phyloP scores from a whole-genome alignment of 2,329 filamentous ascomycete species.

The Blastomyces silverae region DNA sequence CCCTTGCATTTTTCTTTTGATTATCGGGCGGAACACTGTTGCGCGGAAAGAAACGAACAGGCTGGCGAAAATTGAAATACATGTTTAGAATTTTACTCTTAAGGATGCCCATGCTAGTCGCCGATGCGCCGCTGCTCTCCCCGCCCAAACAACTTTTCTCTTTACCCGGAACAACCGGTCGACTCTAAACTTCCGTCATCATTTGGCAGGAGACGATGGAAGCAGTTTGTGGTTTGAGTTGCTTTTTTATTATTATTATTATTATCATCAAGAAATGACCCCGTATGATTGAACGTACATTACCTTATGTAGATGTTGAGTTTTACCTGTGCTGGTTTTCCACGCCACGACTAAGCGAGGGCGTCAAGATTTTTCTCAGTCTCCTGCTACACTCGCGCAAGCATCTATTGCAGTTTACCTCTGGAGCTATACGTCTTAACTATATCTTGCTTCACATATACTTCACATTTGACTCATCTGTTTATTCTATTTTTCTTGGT shows the following conservation, averaged over 20 bases:
- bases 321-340: conserved; percentile 19
- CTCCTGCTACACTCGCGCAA: background rate
- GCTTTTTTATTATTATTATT: background rate
- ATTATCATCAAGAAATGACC: conserved; percentile 9
- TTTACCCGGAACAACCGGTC: background rate
- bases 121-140: background rate
- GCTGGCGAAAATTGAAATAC: background rate
- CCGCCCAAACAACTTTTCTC: background rate
- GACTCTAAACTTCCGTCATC: background rate
- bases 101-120: background rate
- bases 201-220: background rate
- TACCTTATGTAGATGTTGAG: conserved; percentile 9
- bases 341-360: background rate
- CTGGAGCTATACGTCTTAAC: background rate
- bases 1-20: background rate
- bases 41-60: background rate
- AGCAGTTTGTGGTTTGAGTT: background rate
- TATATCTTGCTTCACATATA: conserved; percentile 1
- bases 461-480: background rate
- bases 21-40: background rate
- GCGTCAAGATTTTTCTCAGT: background rate
- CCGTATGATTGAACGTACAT: conserved; percentile 14
- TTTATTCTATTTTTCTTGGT: background rate
- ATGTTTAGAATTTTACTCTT: background rate
- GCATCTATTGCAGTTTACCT: background rate